Base-by-base conservation (phyloP, 306 rosid genomes). In the Herpetospermum pedunculosum region DNA sequence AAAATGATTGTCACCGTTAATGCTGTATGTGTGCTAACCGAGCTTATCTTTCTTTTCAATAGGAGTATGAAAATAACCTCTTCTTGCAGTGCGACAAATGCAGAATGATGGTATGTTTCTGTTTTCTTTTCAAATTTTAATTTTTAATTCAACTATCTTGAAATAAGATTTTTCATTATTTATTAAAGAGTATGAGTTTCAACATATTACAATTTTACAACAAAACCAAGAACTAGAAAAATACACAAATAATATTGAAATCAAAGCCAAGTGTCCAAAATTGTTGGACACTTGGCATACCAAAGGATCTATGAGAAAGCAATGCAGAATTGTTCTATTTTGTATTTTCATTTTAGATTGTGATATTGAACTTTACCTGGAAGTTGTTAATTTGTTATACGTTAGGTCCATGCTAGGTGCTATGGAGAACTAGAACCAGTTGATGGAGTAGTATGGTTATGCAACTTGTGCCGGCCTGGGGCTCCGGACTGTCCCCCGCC, bases 31-130 rank as follows among this genome's bases (percentile, higher is more conserved):
- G 30, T 64, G 47, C 62, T 52, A 49, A 72, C n/a, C 2, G 30
- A 50, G 64, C 32, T 49, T 72, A 35, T 54, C 21, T 32, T 46
- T 75, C 41, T 75, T 46, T 13, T 44, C 21, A 70, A 44, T 52
- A 92, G 99, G 99, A 94, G 81, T 94, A 94, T 9, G 99, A 86
- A 86, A 94, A 88, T 88, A 94, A 94, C 77, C 85, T 94, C 73
- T 94, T 94, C 84, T 87, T 91, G 83, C 99, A 94, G 83, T 94
- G 99, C 75, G 99, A 94, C 90, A 94, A 94, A 80, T 94, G 99
- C 90, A 88, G 99, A 87, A 94, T 94, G 90, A 94, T 94, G 99
- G 99, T 94, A 89, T 75, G 87, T 9, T 41, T 52, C 67, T 8
- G 2, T 41, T 35, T 19, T 18, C 44, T 44, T 75, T 47, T 46